Conservation (phyloP, 768 basidiomycete species). For the Trametes coccinea region DNA sequence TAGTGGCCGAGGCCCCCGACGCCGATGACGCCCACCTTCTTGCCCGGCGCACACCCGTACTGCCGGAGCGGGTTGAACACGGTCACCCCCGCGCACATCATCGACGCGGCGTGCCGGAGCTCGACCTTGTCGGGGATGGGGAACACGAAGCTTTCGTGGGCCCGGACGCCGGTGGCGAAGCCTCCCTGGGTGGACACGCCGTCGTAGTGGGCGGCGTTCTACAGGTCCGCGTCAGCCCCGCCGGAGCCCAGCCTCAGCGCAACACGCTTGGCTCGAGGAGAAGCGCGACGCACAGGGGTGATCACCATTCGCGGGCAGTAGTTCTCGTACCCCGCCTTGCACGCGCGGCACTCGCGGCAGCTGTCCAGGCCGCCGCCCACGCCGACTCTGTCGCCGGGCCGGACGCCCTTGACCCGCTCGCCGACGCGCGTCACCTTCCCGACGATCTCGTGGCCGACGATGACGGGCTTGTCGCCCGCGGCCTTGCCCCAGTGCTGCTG, state of each 20-base stretch:
- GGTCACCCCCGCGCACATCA: constrained; percentile 66
- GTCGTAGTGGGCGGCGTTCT: constrained; percentile 41
- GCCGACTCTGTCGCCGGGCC: constrained; percentile 58
- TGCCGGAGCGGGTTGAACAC: constrained; percentile 61
- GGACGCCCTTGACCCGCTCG: constrained; percentile 48
- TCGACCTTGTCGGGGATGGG: constrained; percentile 55
- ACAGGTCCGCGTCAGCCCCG: neutral
- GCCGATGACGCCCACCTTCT: constrained; percentile 65
- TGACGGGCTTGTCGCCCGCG: constrained; percentile 25
- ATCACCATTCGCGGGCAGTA: constrained; percentile 50
- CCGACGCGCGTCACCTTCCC: constrained; percentile 56
- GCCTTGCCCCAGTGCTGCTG: constrained; percentile 39
- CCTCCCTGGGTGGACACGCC: constrained; percentile 44
- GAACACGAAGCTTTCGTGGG: constrained; percentile 56
- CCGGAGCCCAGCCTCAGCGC: neutral
- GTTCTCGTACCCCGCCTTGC: constrained; percentile 53
- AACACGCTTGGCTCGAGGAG: neutral
- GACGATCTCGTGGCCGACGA: constrained; percentile 52
- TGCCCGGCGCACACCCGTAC: constrained; percentile 57
- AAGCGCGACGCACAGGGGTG: constrained; percentile 34
- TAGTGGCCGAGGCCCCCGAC: constrained; percentile 58
- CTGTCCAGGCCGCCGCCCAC: constrained; percentile 51
- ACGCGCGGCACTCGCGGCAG: constrained; percentile 50
- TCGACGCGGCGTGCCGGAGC: constrained; percentile 56
- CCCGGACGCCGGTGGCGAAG: constrained; percentile 50